Base-by-base conservation (phyloP, 257 asterid genomes). In the Thymus quinquecostatus region DNA sequence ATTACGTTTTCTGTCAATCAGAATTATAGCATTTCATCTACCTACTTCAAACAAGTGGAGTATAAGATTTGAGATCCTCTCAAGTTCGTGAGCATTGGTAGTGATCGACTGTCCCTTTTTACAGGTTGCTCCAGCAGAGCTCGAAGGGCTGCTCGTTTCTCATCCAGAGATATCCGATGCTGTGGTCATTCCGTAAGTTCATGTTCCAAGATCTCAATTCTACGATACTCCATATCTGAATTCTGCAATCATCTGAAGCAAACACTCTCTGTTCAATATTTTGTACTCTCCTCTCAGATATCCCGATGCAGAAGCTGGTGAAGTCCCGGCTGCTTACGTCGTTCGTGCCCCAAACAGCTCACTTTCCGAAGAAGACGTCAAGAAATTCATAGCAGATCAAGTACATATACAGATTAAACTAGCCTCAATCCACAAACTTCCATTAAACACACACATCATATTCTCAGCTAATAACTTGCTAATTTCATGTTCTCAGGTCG, bases 261-360 rank as follows among this genome's bases (percentile, higher is more conserved):
- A 38, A 38, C 41, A 36, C 40, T 36, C 6, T 34, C 3, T 34
- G 4, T 7, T 13, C 2, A 57, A 60, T 1, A 2, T 44, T 5
- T 38, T 38, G 40, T 56, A 12, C 43, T 65, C 27, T 48, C 11
- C 56, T 64, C 78, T 34, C 66, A 95, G 99, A 69, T 92, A 83
- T 69, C 98, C 99, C 5, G 96, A 95, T 66, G 92, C 87, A n/a
- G 98, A 89, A 85, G 99, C 99, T 75, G 99, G 99, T 73, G 98
- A 95, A 82, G 97, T 95, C 73, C 98, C 98, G 1, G 44, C 80
- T 57, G 96, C 95, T 6, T 95, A 79, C 71, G 97, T 95, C 59
- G 99, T 95, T 33, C 96, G 96, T 12, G 83, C 92, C 32, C 89
- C 95, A 1, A 84, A 76, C 64, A 95, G 98, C 87, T 89, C 96